These are phyloP conservation scores for Flaveria trinervia DNA, from an alignment of 129 eudicot genomes.

Conservation along the genomic window DNA sequence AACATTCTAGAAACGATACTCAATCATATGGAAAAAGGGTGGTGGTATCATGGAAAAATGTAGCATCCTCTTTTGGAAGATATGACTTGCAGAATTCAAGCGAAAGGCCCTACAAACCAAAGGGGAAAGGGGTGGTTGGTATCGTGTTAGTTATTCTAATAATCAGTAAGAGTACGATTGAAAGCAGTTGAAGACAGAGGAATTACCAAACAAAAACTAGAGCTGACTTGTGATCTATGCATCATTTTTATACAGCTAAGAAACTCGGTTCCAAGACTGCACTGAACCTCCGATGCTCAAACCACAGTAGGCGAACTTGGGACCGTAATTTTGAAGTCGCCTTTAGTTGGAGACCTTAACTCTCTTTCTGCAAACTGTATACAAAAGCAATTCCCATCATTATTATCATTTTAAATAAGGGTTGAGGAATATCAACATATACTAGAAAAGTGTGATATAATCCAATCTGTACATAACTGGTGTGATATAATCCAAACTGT, in stretches of 20 bases:
- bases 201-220: slow-evolving; percentile 78
- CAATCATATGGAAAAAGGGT: no score
- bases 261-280: slow-evolving; percentile 48
- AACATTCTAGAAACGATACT: neutral
- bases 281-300: slow-evolving; percentile 54
- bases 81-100: slow-evolving; percentile 52
- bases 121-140: neutral
- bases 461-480: no score
- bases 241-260: slow-evolving; percentile 60
- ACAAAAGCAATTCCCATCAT: neutral
- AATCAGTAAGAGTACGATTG: neutral
- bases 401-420: neutral
- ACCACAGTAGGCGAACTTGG: slow-evolving; percentile 47
- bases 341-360: slow-evolving; percentile 19
- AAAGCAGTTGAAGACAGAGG: slow-evolving; percentile 1
- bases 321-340: neutral
- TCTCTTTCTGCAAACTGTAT: slow-evolving; percentile 29
- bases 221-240: slow-evolving; percentile 64
- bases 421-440: neutral
- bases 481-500: no score
- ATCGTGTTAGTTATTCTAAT: neutral
- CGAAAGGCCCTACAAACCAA: slow-evolving; percentile 65
- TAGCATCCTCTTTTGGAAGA: slow-evolving; percentile 47
- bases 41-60: no score
- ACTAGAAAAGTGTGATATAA: no score